Conservation (phyloP, 306 rosid species). For the Pterocarpus macrocarpus region DNA sequence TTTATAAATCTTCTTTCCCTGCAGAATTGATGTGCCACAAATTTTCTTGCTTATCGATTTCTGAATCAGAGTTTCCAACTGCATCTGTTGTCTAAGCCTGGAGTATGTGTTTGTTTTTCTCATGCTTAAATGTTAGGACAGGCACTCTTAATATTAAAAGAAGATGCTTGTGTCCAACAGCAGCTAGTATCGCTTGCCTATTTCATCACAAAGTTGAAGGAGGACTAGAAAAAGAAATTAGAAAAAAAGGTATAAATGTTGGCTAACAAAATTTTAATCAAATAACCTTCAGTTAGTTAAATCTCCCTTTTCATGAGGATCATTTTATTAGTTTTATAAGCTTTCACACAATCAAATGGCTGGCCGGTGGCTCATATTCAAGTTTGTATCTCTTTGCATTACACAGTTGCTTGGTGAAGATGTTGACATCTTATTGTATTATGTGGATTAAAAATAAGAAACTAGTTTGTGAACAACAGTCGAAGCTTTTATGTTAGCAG, state of each 20-base stretch:
- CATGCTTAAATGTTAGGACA: not conserved
- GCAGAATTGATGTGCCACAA: not conserved
- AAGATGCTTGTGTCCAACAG: too few relatives aligned
- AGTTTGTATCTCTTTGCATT: not conserved
- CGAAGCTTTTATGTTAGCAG: not conserved
- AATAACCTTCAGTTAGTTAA: not conserved
- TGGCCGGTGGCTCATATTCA: not conserved
- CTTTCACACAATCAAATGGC: not conserved
- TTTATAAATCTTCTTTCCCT: not conserved
- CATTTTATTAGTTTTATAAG: not conserved
- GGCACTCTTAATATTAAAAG: not conserved
- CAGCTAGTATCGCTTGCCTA: not conserved
- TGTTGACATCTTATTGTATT: not conserved
- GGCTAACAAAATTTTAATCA: not conserved
- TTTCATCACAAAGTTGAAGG: not conserved
- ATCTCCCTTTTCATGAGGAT: not conserved
- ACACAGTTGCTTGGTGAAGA: not conserved
- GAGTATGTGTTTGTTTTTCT: not conserved
- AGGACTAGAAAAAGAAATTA: not conserved
- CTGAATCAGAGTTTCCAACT: constrained; percentile 8
- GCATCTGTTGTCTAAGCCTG: not conserved
- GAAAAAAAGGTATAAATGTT: not conserved
- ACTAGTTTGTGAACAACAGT: not conserved
- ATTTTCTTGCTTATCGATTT: constrained; percentile 12
- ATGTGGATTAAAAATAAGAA: not conserved